Evolutionary conservation across 2,329 filamentous ascomycete genomes (phyloP), one percentile per base, ranked within the genome.

Genomic region (Arthroderma sp.): DNA sequence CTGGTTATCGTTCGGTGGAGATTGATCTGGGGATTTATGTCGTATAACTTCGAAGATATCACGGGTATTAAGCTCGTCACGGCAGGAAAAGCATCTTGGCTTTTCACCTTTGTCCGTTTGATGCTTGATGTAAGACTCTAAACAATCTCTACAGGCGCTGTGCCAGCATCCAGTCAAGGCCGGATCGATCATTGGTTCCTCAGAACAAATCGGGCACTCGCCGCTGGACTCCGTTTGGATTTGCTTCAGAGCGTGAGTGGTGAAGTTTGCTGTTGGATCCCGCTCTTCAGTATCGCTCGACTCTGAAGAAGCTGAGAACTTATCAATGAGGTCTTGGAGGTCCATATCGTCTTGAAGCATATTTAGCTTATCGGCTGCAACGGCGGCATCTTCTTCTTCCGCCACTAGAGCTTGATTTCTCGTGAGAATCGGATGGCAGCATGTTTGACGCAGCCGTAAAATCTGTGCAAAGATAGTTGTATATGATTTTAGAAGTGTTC

Each of bases 391-490:
- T 55, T 86, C 81, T 62, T 96, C 91, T 45, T 96, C 89, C 1
- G 85, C 81, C 3, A 94, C 81, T 4, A 94, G 71, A 2, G 81
- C 78, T 53, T 83, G 81, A 57, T 94, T 94, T 30, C 88, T 80
- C 0, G 93, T 91, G 8, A 98, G 73, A 1, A 89, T 70, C 0
- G 91, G 91, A 61, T 98, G 91, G 50, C 91, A 96, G 61, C 91
- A 98, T 1, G 85, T 85, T 58, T 98, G 91, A 1, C 91, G 80
- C 6, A 98, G 76, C 1, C 91, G 83, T 36, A 98, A 66, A 57
- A 98, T 93, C 61, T 98, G 91, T 0, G 91, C 89, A 59, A 98
- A 95, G 50, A 98, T 95, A 43, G 87, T 95, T 0, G 91, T 94
- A 57, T 88, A 98, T 0, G 87, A 88, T 61, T 94, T 95, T 70